Evolutionary conservation across 192 early-diverging fungal species (phyloP).

Genomic region (Dimargaris xerosporica): DNA sequence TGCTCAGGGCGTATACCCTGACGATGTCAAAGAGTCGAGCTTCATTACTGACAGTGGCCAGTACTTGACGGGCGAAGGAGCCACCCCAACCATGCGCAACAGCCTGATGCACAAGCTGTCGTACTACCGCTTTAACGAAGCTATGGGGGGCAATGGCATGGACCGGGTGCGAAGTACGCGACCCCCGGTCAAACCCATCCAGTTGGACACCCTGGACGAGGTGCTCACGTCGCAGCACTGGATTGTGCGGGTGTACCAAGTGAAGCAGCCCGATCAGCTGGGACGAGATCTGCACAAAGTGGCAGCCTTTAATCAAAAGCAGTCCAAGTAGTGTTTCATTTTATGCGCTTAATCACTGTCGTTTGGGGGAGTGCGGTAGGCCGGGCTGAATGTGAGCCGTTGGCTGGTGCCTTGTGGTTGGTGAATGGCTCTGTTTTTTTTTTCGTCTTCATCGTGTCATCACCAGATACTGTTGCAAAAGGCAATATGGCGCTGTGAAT

Average conservation of each 20-base stretch:
- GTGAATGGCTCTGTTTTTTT: no score
- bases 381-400: no score
- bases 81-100: slow-evolving; percentile 77
- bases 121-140: slow-evolving; percentile 88
- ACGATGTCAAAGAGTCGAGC: slow-evolving; percentile 73
- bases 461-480: no score
- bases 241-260: slow-evolving; percentile 97
- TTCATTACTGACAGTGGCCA: slow-evolving; percentile 85
- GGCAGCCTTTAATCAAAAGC: slow-evolving; percentile 31
- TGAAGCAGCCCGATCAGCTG: slow-evolving; percentile 89
- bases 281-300: slow-evolving; percentile 63
- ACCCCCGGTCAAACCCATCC: slow-evolving; percentile 63
- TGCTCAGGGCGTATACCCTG: slow-evolving; percentile 91
- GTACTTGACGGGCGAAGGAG: slow-evolving; percentile 83
- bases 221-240: slow-evolving; percentile 89
- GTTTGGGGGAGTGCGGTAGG: no score
- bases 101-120: slow-evolving; percentile 95
- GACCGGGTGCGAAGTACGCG: slow-evolving; percentile 75
- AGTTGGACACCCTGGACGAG: slow-evolving; percentile 79
- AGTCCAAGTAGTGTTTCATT: no score
- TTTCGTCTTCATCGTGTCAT: no score
- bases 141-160: slow-evolving; percentile 55
- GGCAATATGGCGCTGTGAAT: no score
- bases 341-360: no score
- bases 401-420: no score